Conservation (phyloP, 345 rosid species). For the Aquilaria malaccensis region DNA sequence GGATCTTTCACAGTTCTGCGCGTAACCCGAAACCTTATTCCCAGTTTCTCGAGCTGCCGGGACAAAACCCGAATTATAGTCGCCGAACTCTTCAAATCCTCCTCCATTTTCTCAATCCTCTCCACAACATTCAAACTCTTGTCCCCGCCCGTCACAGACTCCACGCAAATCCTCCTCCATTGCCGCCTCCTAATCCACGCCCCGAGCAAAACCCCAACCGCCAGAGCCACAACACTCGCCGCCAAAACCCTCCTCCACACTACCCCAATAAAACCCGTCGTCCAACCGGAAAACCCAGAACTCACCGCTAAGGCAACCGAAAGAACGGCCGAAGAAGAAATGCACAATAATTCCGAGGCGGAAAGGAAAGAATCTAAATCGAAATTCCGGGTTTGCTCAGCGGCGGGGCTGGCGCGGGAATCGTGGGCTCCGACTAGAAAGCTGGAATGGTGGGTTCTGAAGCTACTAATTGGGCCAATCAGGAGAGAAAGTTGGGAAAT, state of each 20-base stretch:
- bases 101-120: conserved; percentile 82
- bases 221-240: conserved; percentile 45
- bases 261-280: conserved; percentile 27
- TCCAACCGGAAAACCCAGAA: conserved; percentile 27
- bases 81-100: conserved; percentile 59
- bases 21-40: conserved; percentile 76
- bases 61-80: conserved; percentile 65
- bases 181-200: conserved; percentile 68
- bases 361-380: conserved; percentile 42
- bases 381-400: conserved; percentile 14
- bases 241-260: conserved; percentile 50
- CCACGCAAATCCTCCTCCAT: conserved; percentile 55
- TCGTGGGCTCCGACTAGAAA: conserved; percentile 24
- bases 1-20: conserved; percentile 72
- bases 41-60: conserved; percentile 86
- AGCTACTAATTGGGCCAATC: conserved; percentile 11
- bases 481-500: conserved; percentile 8
- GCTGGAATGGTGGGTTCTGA: conserved; percentile 13
- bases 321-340: conserved; percentile 51
- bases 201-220: conserved; percentile 50
- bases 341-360: conserved; percentile 44
- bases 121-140: conserved; percentile 44
- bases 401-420: conserved; percentile 11
- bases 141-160: conserved; percentile 20
- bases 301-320: conserved; percentile 42